Conservation (phyloP, 768 basidiomycete species). For the Hemileccinum impolitum region DNA sequence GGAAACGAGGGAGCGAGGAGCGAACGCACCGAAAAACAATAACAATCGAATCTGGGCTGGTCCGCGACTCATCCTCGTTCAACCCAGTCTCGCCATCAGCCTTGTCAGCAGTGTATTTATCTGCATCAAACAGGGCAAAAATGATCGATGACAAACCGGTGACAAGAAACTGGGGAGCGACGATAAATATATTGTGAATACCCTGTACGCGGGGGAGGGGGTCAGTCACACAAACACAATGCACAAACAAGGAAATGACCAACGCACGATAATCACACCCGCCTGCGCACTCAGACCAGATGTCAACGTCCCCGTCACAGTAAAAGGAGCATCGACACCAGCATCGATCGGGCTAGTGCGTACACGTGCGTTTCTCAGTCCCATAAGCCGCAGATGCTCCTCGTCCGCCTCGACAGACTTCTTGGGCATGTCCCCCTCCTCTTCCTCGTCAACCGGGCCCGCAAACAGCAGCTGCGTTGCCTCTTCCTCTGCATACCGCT, state of each 20-base stretch:
- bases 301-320: too few relatives aligned
- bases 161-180: constrained; percentile 91
- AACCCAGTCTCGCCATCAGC: too few relatives aligned
- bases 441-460: background rate
- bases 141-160: constrained; percentile 82
- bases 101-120: constrained; percentile 1
- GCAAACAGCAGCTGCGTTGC: constrained; percentile 20
- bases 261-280: constrained; percentile 77
- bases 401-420: background rate
- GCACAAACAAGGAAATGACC: too few relatives aligned
- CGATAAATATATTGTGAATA: constrained; percentile 93
- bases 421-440: constrained; percentile 15
- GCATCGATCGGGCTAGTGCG: constrained; percentile 36
- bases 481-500: constrained; percentile 25
- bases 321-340: too few relatives aligned
- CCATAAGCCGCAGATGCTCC: too few relatives aligned
- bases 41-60: constrained; percentile 63
- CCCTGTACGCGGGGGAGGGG: constrained; percentile 59
- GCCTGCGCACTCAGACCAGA: constrained; percentile 70
- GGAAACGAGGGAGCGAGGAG: background rate
- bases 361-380: constrained; percentile 27
- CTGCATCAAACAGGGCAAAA: constrained; percentile 76
- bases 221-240: background rate
- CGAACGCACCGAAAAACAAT: constrained; percentile 70
- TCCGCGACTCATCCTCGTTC: too few relatives aligned